Base-by-base conservation (phyloP, 2,329 filamentous ascomycete species). In the Verticillium zaregamsianum region DNA sequence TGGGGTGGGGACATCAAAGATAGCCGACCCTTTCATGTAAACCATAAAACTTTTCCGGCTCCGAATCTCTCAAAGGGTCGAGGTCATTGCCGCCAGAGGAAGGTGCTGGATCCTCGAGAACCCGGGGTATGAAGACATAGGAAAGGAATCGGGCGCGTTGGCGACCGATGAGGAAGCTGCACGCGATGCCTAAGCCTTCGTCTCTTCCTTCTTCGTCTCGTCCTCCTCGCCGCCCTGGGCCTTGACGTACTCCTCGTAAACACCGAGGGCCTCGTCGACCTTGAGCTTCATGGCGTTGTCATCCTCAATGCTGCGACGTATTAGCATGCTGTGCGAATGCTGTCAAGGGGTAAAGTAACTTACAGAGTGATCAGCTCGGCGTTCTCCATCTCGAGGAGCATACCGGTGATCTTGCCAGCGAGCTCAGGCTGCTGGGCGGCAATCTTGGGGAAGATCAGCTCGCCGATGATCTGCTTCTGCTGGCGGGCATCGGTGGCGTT, bases 341-440 rank as follows among this genome's bases (percentile, higher is more conserved):
- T 20, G 9, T 25, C 6, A 25, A 25, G 11, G 45, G 5, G 11
- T 6, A 14, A 17, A 25, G 25, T 12, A 67, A 91, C 93, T 91
- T 90, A 97, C 92, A 99, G 86, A 80, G 91, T 92, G 74, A 99
- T 86, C 71, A 99, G 84, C 83, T 99, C 95, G 62, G 84, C 77
- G 80, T 98, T 98, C 72, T 98, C 95, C 95, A 99, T 99, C 86
- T 99, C 95, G 71, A 99, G 81, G 72, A 99, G 90, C 95, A 99
- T 99, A 80, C 95, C 95, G 65, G 95, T 99, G 78, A 99, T 98
- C 89, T 99, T 99, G 75, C 95, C 95, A 66, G 95, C 95, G 72
- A 99, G 85, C 72, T 97, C 93, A 64, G 93, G 91, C 83, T 99
- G 95, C 79, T 97, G 89, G 69, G 87, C 88, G 78, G 93, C 89